Evolutionary conservation across 2,329 filamentous ascomycete species (phyloP), one percentile per base, ranked within the genome.

Genomic region (Botrytis galanthina): DNA sequence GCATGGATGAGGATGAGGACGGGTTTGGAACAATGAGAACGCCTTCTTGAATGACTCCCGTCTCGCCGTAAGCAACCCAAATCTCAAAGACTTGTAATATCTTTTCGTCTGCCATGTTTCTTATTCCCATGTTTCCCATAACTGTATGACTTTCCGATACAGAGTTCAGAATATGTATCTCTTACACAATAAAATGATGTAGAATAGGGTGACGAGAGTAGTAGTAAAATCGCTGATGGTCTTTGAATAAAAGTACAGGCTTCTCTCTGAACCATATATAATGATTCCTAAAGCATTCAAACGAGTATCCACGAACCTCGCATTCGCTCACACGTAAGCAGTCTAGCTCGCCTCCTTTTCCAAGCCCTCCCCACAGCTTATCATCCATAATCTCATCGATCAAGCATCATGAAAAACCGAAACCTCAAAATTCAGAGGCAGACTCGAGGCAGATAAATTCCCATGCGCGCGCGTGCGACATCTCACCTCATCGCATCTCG

Each of bases 21-120:
- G 64, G 22, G 37, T 18, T 20, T 22, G 66, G 66, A n/a, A 42
- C 18, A 8, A 44, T 29, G n/a, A 70, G 67, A 59, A 69, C 32
- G 37, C 66, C 66, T 32, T 57, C 66, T 42, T 57, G 48, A 32
- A 69, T 69, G 29, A 69, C 39, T 29, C 48, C 66, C 20, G 66
- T 29, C 37, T 59, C 66, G 12, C 66, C 48, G 16, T 69, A 57
- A 32, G 46, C 48, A 69, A n/a, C 51, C 66, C 66, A 69, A n/a
- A 59, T 57, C 35, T 69, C 66, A 42, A 69, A 69, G 16, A 69
- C 66, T 29, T 57, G 66, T 22, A 69, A 26, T 29, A 42, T 39
- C 18, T 32, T 69, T 32, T 57, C 66, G 35, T n/a, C 32, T 39
- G 16, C 39, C 61, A 46, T 63, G n/a, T 63, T 63, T 63, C 7